Percentiles rank a stretch among this genome's conserved stretches.
phyloP scores from a whole-genome alignment of 2,329 filamentous ascomycete species.

The Diaporthe sp. region DNA sequence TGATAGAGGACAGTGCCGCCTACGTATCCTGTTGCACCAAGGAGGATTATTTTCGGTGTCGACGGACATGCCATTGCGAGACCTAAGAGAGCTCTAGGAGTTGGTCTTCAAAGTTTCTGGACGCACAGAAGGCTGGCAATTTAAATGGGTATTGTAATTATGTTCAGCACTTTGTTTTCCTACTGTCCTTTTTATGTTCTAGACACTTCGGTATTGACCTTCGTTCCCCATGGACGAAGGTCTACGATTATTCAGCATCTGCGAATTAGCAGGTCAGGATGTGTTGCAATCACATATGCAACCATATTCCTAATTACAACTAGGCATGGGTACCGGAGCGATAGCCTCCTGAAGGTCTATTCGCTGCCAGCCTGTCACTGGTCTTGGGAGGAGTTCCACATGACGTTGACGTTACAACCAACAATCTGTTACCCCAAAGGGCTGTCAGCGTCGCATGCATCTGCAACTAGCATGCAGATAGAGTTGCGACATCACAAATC shows the following conservation, averaged over 20 bases:
- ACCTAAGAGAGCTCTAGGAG: background rate
- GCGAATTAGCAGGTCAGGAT: background rate
- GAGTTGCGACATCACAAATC: background rate
- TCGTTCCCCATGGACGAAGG: background rate
- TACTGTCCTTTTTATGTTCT: background rate
- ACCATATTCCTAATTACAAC: background rate
- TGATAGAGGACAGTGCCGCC: slow-evolving; percentile 41
- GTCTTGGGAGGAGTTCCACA: background rate
- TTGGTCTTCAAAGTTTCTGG: background rate
- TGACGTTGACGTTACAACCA: background rate
- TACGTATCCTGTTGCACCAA: slow-evolving; percentile 44
- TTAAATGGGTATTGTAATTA: background rate
- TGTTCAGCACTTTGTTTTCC: background rate
- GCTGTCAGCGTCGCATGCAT: background rate
- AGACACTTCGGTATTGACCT: background rate
- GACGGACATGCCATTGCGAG: background rate
- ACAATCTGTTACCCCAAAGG: background rate
- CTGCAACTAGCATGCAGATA: background rate
- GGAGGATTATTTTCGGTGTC: slow-evolving; percentile 38
- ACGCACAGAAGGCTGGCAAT: too few species aligned
- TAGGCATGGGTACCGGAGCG: background rate
- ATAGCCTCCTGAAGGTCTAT: too few species aligned
- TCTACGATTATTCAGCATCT: background rate
- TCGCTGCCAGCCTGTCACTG: background rate
- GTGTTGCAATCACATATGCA: background rate